Evolutionary conservation across 1,284 basidiomycete genomes (phyloP), one percentile per base, ranked within the genome.

Genomic region (Pseudozyma sp.): DNA sequence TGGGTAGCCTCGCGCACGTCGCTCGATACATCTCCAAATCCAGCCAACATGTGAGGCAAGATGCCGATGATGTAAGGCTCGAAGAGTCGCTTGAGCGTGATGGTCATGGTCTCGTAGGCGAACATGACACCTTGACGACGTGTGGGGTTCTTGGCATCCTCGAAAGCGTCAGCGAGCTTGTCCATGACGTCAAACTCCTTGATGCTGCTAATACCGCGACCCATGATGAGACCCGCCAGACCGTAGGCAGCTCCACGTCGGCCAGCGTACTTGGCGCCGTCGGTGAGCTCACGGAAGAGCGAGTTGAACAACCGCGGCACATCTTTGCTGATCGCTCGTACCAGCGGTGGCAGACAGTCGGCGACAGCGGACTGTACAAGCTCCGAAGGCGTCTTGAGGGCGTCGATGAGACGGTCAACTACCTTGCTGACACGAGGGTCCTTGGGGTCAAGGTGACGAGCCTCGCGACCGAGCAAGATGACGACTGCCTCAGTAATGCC

Each of bases 341-440:
- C 92, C 7, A 99, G 88, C 1, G 95, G 94, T 0, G 94, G 92
- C 10, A 99, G 88, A 87, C 86, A 87, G 63, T 98, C 97, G 0
- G 95, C 93, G 0, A 99, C 95, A 0, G 97, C 96, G 56, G 94
- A 92, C 85, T 99, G 96, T 0, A 99, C 97, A 77, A 96, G 91
- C 85, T 99, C 97, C 0, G 95, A 91, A 0, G 97, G 97, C 0
- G 95, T 99, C 86, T 92, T 92, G 71, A 99, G 88, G 0, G 96
- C 94, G 25, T 93, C 92, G 7, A 97, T 90, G 19, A 99, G 88
- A n/a, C 95, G 89, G 70, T 94, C 91, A 10, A 98, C 92, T 68
- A 98, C 93, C 47, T 78, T 71, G 53, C 73, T 74, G 58, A 84
- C 73, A 12, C 82, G 78, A 53, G 61, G 66, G 48, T 84, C 82